Evolutionary conservation across 2,329 filamentous ascomycete species (phyloP).

Genomic region (Fusarium nelsonii): DNA sequence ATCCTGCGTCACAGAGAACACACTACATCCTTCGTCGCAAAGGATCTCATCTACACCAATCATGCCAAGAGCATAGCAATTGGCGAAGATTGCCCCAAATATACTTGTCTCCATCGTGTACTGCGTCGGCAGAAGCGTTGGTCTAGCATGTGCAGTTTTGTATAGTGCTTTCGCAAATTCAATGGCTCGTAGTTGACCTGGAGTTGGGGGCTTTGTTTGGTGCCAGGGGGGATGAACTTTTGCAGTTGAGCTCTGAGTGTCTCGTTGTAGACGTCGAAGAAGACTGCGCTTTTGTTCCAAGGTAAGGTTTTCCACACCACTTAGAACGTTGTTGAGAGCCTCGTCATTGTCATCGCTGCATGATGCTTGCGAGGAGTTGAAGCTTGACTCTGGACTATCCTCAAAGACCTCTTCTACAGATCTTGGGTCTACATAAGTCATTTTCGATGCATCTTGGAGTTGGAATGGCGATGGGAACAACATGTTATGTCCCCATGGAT

Average conservation of each 20-base stretch:
- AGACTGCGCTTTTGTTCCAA: conserved; percentile 41
- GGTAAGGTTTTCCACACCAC: conserved; percentile 32
- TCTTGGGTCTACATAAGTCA: not conserved
- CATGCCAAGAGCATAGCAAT: conserved; percentile 54
- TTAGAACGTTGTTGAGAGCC: conserved; percentile 32
- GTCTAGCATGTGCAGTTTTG: conserved; percentile 28
- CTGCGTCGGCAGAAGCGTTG: conserved; percentile 29
- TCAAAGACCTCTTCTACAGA: conserved; percentile 23
- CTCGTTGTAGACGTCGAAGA: conserved; percentile 39
- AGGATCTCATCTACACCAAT: conserved; percentile 45
- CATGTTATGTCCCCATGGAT: conserved; percentile 7
- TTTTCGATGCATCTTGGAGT: not conserved
- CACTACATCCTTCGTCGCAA: conserved; percentile 48
- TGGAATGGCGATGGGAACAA: not conserved
- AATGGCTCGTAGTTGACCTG: conserved; percentile 38
- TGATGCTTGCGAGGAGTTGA: not conserved
- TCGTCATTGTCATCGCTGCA: conserved; percentile 3
- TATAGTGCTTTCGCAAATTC: conserved; percentile 41
- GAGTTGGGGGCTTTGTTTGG: conserved; percentile 15
- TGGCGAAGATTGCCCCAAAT: conserved; percentile 54
- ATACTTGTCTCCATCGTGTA: conserved; percentile 43
- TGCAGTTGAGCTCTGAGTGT: conserved; percentile 14
- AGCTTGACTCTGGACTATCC: conserved; percentile 5
- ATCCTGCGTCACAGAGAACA: conserved; percentile 49
- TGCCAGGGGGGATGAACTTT: not conserved